These are phyloP conservation scores for Candida manassasensis DNA, from an alignment of 805 yeast genomes.

Conservation along the genomic window DNA sequence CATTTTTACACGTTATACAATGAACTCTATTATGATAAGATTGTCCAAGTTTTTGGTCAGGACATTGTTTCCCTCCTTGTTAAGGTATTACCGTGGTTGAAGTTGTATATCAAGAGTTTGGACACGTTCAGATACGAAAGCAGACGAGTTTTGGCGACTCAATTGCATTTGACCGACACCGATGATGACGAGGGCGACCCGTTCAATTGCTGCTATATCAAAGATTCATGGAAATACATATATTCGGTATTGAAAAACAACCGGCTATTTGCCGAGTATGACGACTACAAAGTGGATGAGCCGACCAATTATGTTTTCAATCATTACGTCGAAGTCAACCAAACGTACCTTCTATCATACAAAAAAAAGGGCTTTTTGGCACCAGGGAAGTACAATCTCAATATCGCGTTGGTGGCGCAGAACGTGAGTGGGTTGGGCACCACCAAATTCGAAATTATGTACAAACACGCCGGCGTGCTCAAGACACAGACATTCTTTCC, in stretches of 20 bases:
- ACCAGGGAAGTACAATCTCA: constrained; percentile 47
- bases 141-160: constrained; percentile 22
- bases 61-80: constrained; percentile 25
- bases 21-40: constrained; percentile 39
- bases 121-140: constrained; percentile 29
- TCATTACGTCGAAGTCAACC: constrained; percentile 44
- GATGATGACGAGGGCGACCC: constrained; percentile 11
- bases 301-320: constrained; percentile 41
- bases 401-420: constrained; percentile 49
- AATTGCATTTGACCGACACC: constrained; percentile 22
- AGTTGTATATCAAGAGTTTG: constrained; percentile 33
- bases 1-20: constrained; percentile 49
- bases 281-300: constrained; percentile 43
- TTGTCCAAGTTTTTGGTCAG: constrained; percentile 34
- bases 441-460: constrained; percentile 46
- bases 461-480: constrained; percentile 21
- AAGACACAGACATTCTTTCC: constrained; percentile 44
- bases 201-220: constrained; percentile 28
- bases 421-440: constrained; percentile 56
- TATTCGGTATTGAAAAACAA: constrained; percentile 48
- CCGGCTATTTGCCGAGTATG: constrained; percentile 47
- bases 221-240: constrained; percentile 54
- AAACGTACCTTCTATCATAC: constrained; percentile 47
- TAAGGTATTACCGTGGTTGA: constrained; percentile 36
- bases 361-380: constrained; percentile 42